These are phyloP conservation scores for Trichoderma sp. DNA, from an alignment of 2,329 filamentous ascomycete genomes.

Conservation along the genomic window DNA sequence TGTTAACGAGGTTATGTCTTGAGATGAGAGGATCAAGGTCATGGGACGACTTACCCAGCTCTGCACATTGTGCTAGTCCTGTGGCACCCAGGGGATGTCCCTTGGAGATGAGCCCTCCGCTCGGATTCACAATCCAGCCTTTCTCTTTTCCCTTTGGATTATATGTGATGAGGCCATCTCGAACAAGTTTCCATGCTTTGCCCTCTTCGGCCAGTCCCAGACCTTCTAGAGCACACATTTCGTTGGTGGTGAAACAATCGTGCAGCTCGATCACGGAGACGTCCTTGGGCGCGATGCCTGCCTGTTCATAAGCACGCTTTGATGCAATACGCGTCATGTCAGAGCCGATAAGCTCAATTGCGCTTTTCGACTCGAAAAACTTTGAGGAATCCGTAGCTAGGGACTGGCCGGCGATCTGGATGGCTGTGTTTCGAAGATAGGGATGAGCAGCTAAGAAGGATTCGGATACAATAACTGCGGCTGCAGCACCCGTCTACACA, in stretches of 20 bases:
- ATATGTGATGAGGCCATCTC: neutral
- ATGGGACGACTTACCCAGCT: neutral
- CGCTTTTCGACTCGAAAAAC: neutral
- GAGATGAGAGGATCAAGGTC: too few relatives aligned
- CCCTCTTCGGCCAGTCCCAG: neutral
- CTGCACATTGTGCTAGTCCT: neutral
- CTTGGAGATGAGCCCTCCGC: neutral
- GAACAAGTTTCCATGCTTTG: neutral
- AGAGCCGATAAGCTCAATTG: neutral
- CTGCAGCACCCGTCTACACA: neutral
- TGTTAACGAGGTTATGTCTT: neutral
- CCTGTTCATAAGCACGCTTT: neutral
- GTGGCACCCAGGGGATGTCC: neutral
- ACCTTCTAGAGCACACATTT: neutral
- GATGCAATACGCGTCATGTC: neutral
- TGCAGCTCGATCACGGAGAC: neutral
- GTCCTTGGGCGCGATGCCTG: neutral
- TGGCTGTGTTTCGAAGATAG: neutral
- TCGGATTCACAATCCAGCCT: slow-evolving; percentile 3
- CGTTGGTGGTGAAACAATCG: neutral
- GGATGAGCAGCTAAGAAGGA: neutral
- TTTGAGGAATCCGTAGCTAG: neutral
- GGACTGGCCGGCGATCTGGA: neutral
- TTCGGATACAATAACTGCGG: neutral
- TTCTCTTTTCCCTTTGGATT: neutral